These are phyloP conservation scores for Singerocomus rubriflavus DNA, from an alignment of 1,284 basidiomycete species.

Conservation along the genomic window DNA sequence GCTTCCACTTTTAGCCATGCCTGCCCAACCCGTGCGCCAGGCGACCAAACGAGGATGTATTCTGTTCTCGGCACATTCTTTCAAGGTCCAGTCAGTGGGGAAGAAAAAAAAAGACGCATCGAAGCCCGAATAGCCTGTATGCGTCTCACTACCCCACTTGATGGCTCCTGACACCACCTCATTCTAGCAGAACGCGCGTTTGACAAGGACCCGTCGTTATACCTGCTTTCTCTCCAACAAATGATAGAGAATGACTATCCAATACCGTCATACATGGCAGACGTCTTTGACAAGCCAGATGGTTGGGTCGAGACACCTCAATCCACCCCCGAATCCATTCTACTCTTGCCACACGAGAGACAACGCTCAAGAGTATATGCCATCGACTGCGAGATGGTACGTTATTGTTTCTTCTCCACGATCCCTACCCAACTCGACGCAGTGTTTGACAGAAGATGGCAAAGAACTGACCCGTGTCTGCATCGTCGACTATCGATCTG, in stretches of 20 bases:
- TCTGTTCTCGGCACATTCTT: constrained; percentile 83
- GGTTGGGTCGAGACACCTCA: constrained; percentile 77
- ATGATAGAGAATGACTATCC: constrained; percentile 92
- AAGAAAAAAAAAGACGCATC: constrained; percentile 71
- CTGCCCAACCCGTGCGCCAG: constrained; percentile 86
- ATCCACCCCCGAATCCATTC: constrained; percentile 34
- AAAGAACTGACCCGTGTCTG: constrained; percentile 85
- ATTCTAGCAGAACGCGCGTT: constrained; percentile 55
- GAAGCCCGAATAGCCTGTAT: constrained; percentile 54
- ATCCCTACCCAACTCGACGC: constrained; percentile 5
- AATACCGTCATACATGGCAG: constrained; percentile 74
- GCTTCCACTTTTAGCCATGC: constrained; percentile 85
- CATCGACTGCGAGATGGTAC: constrained; percentile 93
- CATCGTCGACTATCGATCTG: constrained; percentile 72
- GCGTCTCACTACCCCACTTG: not conserved
- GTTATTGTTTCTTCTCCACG: constrained; percentile 18
- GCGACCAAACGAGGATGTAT: constrained; percentile 80
- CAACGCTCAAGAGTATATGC: constrained; percentile 52
- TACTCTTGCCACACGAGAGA: constrained; percentile 25
- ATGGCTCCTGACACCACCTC: constrained; percentile 7
- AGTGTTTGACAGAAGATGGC: constrained; percentile 85
- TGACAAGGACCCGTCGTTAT: constrained; percentile 62
- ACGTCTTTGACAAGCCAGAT: constrained; percentile 58
- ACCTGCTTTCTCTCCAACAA: constrained; percentile 73
- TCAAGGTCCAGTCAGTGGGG: constrained; percentile 71